Conservation (phyloP, 2,329 filamentous ascomycete species). For the Neonectria hederae region DNA sequence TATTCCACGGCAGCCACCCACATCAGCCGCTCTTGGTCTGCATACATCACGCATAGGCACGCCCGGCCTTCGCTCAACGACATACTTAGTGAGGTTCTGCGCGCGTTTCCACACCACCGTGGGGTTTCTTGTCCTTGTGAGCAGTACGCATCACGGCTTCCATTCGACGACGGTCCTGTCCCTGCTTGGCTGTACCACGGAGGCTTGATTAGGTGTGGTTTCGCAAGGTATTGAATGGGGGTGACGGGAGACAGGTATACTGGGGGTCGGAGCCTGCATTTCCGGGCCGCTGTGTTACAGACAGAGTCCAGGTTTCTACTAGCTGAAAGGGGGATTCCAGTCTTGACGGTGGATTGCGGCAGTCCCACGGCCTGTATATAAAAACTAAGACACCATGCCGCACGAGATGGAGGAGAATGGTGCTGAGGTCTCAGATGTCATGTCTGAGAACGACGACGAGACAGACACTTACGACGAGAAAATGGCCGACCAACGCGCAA, state of each 20-base stretch:
- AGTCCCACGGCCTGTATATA: conserved; percentile 52
- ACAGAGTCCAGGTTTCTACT: conserved; percentile 27
- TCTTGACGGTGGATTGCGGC: conserved; percentile 31
- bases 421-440: conserved; percentile 65
- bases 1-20: conserved; percentile 34
- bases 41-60: conserved; percentile 30
- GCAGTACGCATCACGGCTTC: conserved; percentile 27
- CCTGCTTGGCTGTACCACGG: conserved; percentile 45
- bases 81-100: conserved; percentile 27
- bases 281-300: conserved; percentile 44
- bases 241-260: conserved; percentile 38
- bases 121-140: conserved; percentile 32
- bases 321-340: conserved; percentile 37
- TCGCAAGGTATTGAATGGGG: conserved; percentile 44
- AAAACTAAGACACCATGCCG: conserved; percentile 64
- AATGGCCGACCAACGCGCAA: conserved; percentile 60
- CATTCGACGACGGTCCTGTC: conserved; percentile 37
- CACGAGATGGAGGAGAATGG: conserved; percentile 63
- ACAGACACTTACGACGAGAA: conserved; percentile 61
- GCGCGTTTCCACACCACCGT: conserved; percentile 36
- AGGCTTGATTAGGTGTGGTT: conserved; percentile 48
- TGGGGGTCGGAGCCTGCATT: conserved; percentile 46
- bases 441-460: conserved; percentile 69
- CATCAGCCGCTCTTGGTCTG: conserved; percentile 12
- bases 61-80: conserved; percentile 26